Evolutionary conservation across 1,284 basidiomycete species (phyloP).

Genomic region (Ceratobasidium sp.): DNA sequence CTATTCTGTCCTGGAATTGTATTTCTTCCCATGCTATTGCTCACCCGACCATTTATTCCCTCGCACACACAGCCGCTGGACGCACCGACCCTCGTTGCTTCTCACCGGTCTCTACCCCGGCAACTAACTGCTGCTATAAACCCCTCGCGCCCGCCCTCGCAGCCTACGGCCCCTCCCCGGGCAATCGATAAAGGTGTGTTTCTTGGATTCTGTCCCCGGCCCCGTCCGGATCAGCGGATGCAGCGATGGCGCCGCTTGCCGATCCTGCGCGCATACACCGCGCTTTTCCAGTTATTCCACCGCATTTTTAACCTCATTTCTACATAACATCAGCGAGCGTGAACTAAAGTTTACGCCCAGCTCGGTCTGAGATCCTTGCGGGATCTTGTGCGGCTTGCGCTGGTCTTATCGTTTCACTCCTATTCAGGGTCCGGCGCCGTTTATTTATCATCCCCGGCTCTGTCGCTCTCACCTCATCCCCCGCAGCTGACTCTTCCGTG

Average conservation of each 20-base stretch:
- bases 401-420: slow-evolving; percentile 9
- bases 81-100: slow-evolving; percentile 1
- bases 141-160: background rate
- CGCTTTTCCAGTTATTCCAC: too few species aligned
- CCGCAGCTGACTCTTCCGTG: background rate
- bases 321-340: background rate
- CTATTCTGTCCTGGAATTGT: background rate
- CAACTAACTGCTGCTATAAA: slow-evolving; percentile 8
- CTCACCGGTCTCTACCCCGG: slow-evolving; percentile 6
- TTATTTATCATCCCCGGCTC: background rate
- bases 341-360: slow-evolving; percentile 5
- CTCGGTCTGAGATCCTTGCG: slow-evolving; percentile 6
- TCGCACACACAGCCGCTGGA: background rate
- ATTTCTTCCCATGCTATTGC: background rate
- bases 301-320: too few species aligned
- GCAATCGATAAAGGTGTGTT: background rate
- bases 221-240: background rate
- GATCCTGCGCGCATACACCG: background rate
- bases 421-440: slow-evolving; percentile 25
- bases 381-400: background rate
- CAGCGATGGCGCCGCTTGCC: background rate
- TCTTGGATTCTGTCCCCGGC: background rate
- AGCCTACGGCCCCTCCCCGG: background rate
- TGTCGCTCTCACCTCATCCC: background rate
- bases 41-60: slow-evolving; percentile 1